Base-by-base conservation (phyloP, 805 yeast species). In the Lachancea cidri region DNA sequence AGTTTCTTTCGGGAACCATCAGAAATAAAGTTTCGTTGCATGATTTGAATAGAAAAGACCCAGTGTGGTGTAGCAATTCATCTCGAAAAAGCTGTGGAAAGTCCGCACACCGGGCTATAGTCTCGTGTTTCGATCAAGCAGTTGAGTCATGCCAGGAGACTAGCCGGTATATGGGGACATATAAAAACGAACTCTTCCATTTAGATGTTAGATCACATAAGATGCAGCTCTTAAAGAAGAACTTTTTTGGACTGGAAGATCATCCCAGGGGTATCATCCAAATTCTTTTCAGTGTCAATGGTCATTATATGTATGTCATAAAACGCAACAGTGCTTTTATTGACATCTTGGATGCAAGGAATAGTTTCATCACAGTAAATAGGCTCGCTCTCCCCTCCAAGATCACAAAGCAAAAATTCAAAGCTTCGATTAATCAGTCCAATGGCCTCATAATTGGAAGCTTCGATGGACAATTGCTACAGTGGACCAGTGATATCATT, bases 271-370 rank as follows among this genome's bases (percentile, higher is more conserved):
- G 66, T 3, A 51, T 57, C 14, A 56, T 51, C 13, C 74, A 70
- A 45, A 30, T 69, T 0, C 15, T 70, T 5, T 58, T 49, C 19
- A 62, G 71, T 16, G 51, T 49, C 1, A 69, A 66, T 49, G 69
- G 65, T 4, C 61, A 59, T 29, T 70, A 58, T 38, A 15, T 67
- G 4, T 70, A 58, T 40, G 55, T 57, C 1, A 19, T 67, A 1
- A 52, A 60, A 24, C 50, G 76, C 24, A 52, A 58, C 25, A 43
- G 60, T 6, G 39, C 48, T 17, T 32, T 14, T 1, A 64, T 70
- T 17, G 58, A 58, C 4, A 50, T 70, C 3, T 41, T 67, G 9
- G 76, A 70, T 42, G 29, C 50, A 3, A 43, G 76, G 20, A 58
- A 35, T 13, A 31, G 45, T 4, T 38, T 29, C 13, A 8, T 24